Percentiles rank a stretch among this genome's conserved stretches.
Evolutionary conservation across 2,329 filamentous ascomycete genomes (phyloP).

Genomic region (Colletotrichum sp.): DNA sequence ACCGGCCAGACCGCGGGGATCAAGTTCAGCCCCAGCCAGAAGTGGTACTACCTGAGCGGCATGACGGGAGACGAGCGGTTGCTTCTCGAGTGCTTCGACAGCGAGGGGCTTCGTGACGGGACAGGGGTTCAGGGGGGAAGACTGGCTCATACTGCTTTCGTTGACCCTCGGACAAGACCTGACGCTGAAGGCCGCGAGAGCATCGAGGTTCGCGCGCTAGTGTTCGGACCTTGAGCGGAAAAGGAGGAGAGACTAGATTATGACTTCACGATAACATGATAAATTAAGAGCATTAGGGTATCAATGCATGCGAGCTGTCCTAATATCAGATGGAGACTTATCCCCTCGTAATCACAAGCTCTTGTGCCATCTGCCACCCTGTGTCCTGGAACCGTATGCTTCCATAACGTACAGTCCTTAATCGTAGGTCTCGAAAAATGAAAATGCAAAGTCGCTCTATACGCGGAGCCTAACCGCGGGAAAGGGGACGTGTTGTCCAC

Average conservation of each 20-base stretch:
- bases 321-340: background rate
- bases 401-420: background rate
- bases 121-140: constrained; percentile 56
- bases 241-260: background rate
- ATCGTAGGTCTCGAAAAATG: background rate
- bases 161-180: constrained; percentile 71
- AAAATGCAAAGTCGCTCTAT: constrained; percentile 2
- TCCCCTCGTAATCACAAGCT: background rate
- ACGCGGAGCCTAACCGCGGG: background rate
- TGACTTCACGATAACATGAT: constrained; percentile 11
- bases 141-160: constrained; percentile 79
- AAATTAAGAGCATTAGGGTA: constrained; percentile 12
- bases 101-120: constrained; percentile 55
- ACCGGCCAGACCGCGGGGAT: constrained; percentile 78
- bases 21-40: constrained; percentile 61
- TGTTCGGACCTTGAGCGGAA: constrained; percentile 69
- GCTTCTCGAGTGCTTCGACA: constrained; percentile 81
- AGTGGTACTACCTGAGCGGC: constrained; percentile 82
- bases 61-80: constrained; percentile 77
- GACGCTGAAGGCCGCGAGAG: constrained; percentile 80
- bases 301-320: constrained; percentile 1
- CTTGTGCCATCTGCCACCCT: background rate
- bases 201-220: constrained; percentile 85
- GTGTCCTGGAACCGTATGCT: background rate
- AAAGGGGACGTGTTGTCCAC: background rate